Percentiles rank a stretch among this genome's conserved stretches.
phyloP scores from a whole-genome alignment of 106 monocot species.

The Vanilla planifolia region DNA sequence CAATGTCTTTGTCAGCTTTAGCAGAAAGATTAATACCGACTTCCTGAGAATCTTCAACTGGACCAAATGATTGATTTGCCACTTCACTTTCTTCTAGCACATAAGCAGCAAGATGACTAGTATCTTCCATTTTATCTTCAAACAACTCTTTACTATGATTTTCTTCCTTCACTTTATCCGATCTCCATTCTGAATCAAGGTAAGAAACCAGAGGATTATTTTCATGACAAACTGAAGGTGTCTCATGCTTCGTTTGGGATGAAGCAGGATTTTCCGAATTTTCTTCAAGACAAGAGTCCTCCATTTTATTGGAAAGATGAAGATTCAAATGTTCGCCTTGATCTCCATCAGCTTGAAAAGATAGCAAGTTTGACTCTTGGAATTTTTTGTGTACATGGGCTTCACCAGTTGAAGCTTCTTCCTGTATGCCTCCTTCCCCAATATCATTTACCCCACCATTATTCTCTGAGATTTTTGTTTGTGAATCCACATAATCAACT shows the following conservation, averaged over 20 bases:
- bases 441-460: slow-evolving; percentile 9
- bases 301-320: slow-evolving; percentile 1
- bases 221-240: background rate
- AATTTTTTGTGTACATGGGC: slow-evolving; percentile 1
- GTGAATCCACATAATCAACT: background rate
- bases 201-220: background rate
- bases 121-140: slow-evolving; percentile 9
- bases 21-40: background rate
- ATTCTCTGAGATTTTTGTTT: background rate
- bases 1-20: background rate
- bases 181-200: background rate
- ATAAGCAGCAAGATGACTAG: background rate
- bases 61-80: background rate
- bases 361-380: slow-evolving; percentile 14
- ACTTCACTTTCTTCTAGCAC: background rate
- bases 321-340: background rate
- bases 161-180: slow-evolving; percentile 4
- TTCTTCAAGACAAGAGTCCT: slow-evolving; percentile 4
- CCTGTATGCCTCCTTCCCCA: background rate
- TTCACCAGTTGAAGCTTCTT: slow-evolving; percentile 3
- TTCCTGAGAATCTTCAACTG: background rate
- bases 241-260: background rate
- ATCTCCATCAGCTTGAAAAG: slow-evolving; percentile 5
- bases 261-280: background rate
- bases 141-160: background rate